Evolutionary conservation across 108 stramenopile species (phyloP).

Genomic region (Pseudonitzschia pungens): DNA sequence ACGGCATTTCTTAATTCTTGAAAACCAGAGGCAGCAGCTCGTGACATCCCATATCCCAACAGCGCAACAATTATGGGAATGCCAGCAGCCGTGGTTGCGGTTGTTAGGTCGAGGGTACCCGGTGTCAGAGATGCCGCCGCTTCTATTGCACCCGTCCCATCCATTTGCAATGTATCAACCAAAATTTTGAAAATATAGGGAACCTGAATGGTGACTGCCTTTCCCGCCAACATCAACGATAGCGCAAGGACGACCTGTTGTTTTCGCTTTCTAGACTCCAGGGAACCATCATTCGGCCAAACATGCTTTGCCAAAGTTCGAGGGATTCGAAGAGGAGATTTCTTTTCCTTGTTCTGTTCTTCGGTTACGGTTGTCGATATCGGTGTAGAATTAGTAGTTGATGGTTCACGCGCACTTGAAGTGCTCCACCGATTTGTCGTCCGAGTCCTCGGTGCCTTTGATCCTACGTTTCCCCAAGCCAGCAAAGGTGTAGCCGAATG

Average conservation of each 20-base stretch:
- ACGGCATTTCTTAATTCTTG: slow-evolving; percentile 95
- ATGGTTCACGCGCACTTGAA: not conserved
- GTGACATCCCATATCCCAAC: slow-evolving; percentile 90
- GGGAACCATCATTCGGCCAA: slow-evolving; percentile 33
- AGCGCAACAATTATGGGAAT: slow-evolving; percentile 56
- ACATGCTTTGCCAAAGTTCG: slow-evolving; percentile 23
- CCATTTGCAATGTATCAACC: slow-evolving; percentile 74
- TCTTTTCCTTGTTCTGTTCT: not conserved
- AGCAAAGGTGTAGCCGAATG: too few species aligned
- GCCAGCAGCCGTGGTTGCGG: slow-evolving; percentile 25
- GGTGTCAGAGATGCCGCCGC: not conserved
- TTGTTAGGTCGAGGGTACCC: not conserved
- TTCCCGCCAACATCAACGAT: slow-evolving; percentile 88
- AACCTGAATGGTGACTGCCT: slow-evolving; percentile 91
- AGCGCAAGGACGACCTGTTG: slow-evolving; percentile 77
- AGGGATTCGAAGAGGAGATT: slow-evolving; percentile 25
- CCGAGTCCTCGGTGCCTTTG: not conserved
- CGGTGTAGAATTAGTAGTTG: not conserved
- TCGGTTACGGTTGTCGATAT: not conserved
- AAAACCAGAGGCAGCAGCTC: slow-evolving; percentile 82
- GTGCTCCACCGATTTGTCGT: not conserved
- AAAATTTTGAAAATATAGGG: slow-evolving; percentile 95
- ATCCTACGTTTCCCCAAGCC: too few species aligned
- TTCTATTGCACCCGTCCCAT: slow-evolving; percentile 15
- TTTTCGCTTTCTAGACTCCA: slow-evolving; percentile 29